Conservation (phyloP, 805 yeast genomes). For the Candida verbasci region DNA sequence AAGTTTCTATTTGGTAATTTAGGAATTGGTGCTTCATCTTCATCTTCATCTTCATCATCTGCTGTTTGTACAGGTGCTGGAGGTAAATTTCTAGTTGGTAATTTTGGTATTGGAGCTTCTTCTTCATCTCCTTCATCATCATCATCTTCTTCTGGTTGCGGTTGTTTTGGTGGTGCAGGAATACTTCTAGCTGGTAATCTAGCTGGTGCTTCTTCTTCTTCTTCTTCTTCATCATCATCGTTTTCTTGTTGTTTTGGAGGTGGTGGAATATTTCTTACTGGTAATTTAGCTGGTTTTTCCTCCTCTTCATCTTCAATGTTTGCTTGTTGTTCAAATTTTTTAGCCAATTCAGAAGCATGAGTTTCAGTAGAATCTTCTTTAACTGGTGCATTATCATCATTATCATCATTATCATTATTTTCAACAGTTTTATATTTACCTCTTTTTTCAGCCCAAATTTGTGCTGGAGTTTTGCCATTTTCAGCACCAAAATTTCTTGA, state of each 20-base stretch:
- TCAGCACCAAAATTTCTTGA: constrained; percentile 59
- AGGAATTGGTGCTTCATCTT: constrained; percentile 4
- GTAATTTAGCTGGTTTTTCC: constrained; percentile 9
- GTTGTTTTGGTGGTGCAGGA: constrained; percentile 8
- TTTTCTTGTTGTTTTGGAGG: constrained; percentile 9
- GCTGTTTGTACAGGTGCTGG: constrained; percentile 8
- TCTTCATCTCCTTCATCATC: constrained; percentile 22
- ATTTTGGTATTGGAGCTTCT: constrained; percentile 13
- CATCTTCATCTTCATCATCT: constrained; percentile 7
- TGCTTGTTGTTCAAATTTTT: constrained; percentile 14
- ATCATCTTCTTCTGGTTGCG: constrained; percentile 14
- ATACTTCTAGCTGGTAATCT: constrained; percentile 7
- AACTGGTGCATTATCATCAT: no score
- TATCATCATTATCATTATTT: constrained; percentile 17
- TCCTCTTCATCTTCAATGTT: constrained; percentile 13
- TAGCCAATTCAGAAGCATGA: constrained; percentile 15
- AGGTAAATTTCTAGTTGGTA: constrained; percentile 16
- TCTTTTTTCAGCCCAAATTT: constrained; percentile 89
- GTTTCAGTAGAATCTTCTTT: constrained; percentile 5
- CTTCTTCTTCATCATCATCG: constrained; percentile 11
- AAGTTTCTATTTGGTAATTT: constrained; percentile 9
- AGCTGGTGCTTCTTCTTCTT: constrained; percentile 9
- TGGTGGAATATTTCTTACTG: constrained; percentile 9
- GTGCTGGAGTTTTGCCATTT: constrained; percentile 90
- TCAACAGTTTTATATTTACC: constrained; percentile 54